These are phyloP conservation scores for Pichia sp. DNA, from an alignment of 1,139 yeast genomes.

Conservation along the genomic window DNA sequence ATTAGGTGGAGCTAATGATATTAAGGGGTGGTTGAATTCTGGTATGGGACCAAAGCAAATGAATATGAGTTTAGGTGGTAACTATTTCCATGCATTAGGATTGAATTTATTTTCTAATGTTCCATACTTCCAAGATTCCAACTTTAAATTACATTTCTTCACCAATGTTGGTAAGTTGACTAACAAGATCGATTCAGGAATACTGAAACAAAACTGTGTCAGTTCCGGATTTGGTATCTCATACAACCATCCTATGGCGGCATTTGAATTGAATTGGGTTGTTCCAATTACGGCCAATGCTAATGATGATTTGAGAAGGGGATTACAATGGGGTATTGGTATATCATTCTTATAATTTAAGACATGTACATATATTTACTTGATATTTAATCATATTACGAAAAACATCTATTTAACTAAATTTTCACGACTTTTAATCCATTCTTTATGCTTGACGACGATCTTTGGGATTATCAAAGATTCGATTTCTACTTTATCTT, in stretches of 20 bases:
- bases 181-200: constrained; percentile 9
- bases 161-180: constrained; percentile 72
- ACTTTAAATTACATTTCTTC: constrained; percentile 68
- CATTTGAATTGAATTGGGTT: constrained; percentile 87
- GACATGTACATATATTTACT: background rate
- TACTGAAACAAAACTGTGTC: constrained; percentile 27
- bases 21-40: constrained; percentile 71
- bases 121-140: constrained; percentile 60
- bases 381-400: background rate
- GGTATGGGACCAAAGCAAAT: constrained; percentile 85
- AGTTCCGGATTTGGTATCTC: constrained; percentile 76
- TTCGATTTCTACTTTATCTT: constrained; percentile 58
- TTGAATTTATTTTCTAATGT: constrained; percentile 61
- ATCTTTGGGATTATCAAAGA: constrained; percentile 76
- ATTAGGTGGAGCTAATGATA: constrained; percentile 78
- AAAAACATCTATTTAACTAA: background rate
- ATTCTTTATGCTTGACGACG: constrained; percentile 54
- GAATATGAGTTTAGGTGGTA: constrained; percentile 73
- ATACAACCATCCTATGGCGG: constrained; percentile 83
- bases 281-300: constrained; percentile 69
- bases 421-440: constrained; percentile 44
- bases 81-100: constrained; percentile 70
- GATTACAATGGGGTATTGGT: constrained; percentile 93
- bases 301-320: constrained; percentile 73
- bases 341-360: constrained; percentile 61